These are phyloP conservation scores for Saturnispora gosingensis DNA, from an alignment of 805 yeast genomes.

Conservation along the genomic window DNA sequence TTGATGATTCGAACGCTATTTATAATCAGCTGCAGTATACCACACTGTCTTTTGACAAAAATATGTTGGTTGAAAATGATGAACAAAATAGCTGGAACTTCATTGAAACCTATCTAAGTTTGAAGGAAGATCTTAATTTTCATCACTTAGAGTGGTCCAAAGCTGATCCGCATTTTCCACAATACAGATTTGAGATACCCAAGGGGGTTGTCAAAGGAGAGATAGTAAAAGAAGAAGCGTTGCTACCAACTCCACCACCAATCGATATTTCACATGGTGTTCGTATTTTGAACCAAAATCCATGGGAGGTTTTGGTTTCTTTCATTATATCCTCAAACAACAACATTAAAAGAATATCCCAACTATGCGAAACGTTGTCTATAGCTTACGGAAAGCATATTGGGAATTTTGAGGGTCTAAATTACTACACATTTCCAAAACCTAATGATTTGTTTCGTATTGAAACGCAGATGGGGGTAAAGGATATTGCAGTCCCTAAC, in stretches of 20 bases:
- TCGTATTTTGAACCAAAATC: slow-evolving; percentile 83
- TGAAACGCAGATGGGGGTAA: slow-evolving; percentile 12
- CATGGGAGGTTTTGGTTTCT: slow-evolving; percentile 89
- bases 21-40: slow-evolving; percentile 39
- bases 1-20: slow-evolving; percentile 8
- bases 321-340: slow-evolving; percentile 96
- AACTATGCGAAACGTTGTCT: slow-evolving; percentile 81
- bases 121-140: slow-evolving; percentile 42
- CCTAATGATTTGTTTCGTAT: slow-evolving; percentile 39
- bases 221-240: neutral
- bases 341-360: slow-evolving; percentile 85
- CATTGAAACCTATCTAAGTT: slow-evolving; percentile 61
- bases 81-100: slow-evolving; percentile 32
- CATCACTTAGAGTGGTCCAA: slow-evolving; percentile 56
- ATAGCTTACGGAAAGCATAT: slow-evolving; percentile 57
- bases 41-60: slow-evolving; percentile 23
- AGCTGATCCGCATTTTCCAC: slow-evolving; percentile 41
- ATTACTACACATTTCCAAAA: slow-evolving; percentile 66
- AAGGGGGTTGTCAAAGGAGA: neutral
- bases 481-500: neutral
- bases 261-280: slow-evolving; percentile 31
- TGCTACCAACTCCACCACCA: slow-evolving; percentile 4
- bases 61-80: neutral
- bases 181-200: slow-evolving; percentile 7
- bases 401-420: slow-evolving; percentile 41